Evolutionary conservation across 768 basidiomycete genomes (phyloP).

Genomic region (Naganishia friedmannii): DNA sequence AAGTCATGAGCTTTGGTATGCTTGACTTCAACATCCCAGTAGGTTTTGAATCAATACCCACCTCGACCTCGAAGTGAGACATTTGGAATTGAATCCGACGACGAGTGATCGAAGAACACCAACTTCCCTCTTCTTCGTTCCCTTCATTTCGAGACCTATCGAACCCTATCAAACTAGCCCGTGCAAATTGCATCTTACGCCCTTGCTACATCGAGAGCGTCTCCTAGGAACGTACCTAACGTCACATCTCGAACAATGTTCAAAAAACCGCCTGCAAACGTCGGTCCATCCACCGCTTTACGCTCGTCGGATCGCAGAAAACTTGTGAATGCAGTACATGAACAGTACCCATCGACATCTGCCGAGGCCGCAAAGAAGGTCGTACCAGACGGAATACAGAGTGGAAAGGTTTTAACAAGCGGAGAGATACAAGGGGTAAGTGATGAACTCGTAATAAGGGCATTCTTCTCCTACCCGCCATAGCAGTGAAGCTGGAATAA

Average conservation of each 20-base stretch:
- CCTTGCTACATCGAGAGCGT: too few species aligned
- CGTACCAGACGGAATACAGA: slow-evolving; percentile 44
- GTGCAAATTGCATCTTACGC: too few species aligned
- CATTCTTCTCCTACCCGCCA: not conserved
- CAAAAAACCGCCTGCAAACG: slow-evolving; percentile 46
- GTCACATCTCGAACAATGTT: slow-evolving; percentile 37
- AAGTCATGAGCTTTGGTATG: too few species aligned
- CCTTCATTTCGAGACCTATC: not conserved
- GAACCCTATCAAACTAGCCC: not conserved
- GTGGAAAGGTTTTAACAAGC: slow-evolving; percentile 41
- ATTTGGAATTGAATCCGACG: not conserved
- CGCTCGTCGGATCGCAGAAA: slow-evolving; percentile 45
- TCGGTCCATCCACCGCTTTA: slow-evolving; percentile 46
- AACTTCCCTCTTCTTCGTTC: too few species aligned
- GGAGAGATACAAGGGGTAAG: slow-evolving; percentile 44
- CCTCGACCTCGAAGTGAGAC: not conserved
- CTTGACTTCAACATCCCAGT: too few species aligned
- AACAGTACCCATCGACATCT: slow-evolving; percentile 35
- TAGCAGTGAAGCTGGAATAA: not conserved
- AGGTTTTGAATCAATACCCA: not conserved
- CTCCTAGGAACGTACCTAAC: too few species aligned
- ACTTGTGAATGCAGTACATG: slow-evolving; percentile 39
- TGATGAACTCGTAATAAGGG: not conserved
- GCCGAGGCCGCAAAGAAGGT: slow-evolving; percentile 34
- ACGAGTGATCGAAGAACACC: slow-evolving; percentile 5